phyloP scores from a whole-genome alignment of 345 rosid species.

The Gossypium turneri region DNA sequence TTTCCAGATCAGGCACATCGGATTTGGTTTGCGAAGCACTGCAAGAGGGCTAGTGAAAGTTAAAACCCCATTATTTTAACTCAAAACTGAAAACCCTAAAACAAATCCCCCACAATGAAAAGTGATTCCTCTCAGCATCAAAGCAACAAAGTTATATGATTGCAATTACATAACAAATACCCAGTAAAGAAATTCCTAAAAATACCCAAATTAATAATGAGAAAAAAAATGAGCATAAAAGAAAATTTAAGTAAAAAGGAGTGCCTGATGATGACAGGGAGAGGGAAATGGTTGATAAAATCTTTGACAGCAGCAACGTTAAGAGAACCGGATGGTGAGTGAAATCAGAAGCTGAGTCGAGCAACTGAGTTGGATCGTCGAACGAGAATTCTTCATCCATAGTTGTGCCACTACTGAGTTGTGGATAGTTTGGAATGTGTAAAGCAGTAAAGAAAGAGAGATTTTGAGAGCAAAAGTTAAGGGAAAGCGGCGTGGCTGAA shows the following conservation, averaged over 20 bases:
- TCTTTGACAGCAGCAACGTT: slow-evolving; percentile 62
- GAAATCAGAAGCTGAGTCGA: slow-evolving; percentile 71
- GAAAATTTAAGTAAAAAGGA: background rate
- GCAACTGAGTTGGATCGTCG: slow-evolving; percentile 55
- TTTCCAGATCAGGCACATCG: slow-evolving; percentile 51
- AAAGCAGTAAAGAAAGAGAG: background rate
- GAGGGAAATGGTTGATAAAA: slow-evolving; percentile 76
- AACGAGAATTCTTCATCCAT: slow-evolving; percentile 43
- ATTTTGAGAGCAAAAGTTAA: background rate
- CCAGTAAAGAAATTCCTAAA: no score
- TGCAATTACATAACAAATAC: background rate
- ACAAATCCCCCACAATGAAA: background rate
- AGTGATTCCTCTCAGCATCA: background rate
- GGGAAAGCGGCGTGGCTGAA: background rate
- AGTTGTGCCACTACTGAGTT: background rate
- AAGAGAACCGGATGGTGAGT: slow-evolving; percentile 57
- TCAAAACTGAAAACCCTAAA: background rate
- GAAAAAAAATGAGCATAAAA: background rate
- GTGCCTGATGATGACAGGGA: slow-evolving; percentile 63
- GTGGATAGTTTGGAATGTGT: background rate
- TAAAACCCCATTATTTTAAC: background rate
- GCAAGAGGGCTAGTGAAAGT: slow-evolving; percentile 17
- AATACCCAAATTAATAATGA: background rate
- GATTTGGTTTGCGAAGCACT: slow-evolving; percentile 62
- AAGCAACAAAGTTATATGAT: background rate